Evolutionary conservation across 169 alveolate genomes (phyloP), one percentile per base, ranked within the genome.

Genomic region (Plasmodium coatneyi): DNA sequence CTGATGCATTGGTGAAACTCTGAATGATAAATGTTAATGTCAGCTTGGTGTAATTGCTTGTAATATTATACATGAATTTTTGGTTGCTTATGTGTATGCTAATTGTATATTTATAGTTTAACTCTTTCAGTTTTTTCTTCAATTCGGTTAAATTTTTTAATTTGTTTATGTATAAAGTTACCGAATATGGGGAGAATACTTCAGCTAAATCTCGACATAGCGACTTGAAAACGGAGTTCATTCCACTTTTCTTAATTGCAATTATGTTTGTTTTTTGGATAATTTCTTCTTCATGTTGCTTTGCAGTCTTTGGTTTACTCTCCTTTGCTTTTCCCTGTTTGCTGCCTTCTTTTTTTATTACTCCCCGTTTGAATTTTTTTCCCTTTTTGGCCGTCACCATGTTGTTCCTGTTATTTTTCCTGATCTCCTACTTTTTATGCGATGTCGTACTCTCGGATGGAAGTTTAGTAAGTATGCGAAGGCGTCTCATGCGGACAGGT

Each of bases 51-150:
- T 80, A 80, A 41, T 80, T 80, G 46, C 90, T 89, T 4, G 83
- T 80, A 72, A 89, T 89, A 14, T 60, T 78, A 66, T 89, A 89
- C 36, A 80, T 32, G 22, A 89, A 66, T 89, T 80, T 89, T 30
- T 25, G 25, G 82, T 80, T 89, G 46, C 82, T 79, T 60, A 89
- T 32, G 82, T 89, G 72, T 16, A 49, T 14, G 52, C 71, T 79
- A 78, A 79, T 80, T 54, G 94, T 60, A 39, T 43, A 89, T 89
- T 89, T 78, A 89, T 79, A 89, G 49, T 52, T 30, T 78, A 89
- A 89, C 72, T 78, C 89, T 71, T 89, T 89, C 34, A 79, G 70
- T 89, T 89, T 89, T 56, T 89, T 89, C 81, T 79, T 89, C 41
- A 89, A 25, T 28, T 89, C 94, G 34, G 39, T 5, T 66, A 66